Evolutionary conservation across 129 eudicot genomes (phyloP), one percentile per base, ranked within the genome.

Genomic region (Mikania micrantha): DNA sequence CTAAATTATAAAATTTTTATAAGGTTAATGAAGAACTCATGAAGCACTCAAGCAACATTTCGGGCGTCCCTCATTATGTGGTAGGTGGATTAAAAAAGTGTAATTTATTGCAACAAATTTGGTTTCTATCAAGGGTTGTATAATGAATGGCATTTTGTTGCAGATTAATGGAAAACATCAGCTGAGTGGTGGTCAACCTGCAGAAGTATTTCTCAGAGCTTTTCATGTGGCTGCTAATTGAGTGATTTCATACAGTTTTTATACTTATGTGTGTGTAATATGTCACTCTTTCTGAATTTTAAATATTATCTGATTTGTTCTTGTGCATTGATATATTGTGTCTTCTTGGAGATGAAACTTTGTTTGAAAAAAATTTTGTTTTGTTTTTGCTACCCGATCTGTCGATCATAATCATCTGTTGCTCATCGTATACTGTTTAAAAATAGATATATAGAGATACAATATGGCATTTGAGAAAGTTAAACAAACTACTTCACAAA

Each of bases 101-200:
- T 58, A n/a, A 25, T 70, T 7, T 65, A 47, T 44, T 36, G 11
- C 35, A 69, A 42, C 17, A 25, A 22, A 68, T 71, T 9, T 15
- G 47, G 45, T 49, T 57, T 71, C 42, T 31, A 35, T 16, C 34
- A 32, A 0, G 48, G 63, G 27, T 73, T 28, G 1, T 24, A 59
- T 22, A 24, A 75, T 39, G 40, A 21, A 65, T 12, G 11, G 61
- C 7, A 3, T 13, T 39, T 40, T 58, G 25, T 67, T 42, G 66
- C 97, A 94, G 99, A 84, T 89, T 32, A 89, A 89, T 41, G 90
- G 88, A 72, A 76, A 83, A 80, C 74, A 74, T 52, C 85, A 83
- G 74, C 57, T 94, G 66, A 89, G 86, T 39, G 99, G 99, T 62
- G 96, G 88, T 52, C 99, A 89, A 72, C 97, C 97, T 20, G 87